A percentile compares a stretch with the other conserved stretches of the same genome.
Conservation (phyloP, 768 basidiomycete species). For the Lepiota venenata region DNA sequence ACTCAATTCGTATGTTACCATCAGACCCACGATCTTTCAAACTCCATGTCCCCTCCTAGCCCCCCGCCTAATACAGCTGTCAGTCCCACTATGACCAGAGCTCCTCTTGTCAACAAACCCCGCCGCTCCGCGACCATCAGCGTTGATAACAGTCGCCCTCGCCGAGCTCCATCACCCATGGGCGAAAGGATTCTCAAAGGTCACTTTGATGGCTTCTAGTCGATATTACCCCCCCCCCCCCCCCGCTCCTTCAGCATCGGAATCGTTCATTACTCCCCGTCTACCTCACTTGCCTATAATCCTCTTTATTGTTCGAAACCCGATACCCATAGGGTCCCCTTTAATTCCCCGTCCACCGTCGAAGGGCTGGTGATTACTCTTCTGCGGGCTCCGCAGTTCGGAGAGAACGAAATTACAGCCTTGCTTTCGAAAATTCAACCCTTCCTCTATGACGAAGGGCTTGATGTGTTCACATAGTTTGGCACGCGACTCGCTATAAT, state of each 20-base stretch:
- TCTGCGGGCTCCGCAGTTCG: no score
- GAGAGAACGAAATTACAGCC: no score
- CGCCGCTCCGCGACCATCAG: constrained; percentile 64
- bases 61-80: constrained; percentile 53
- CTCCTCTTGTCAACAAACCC: constrained; percentile 31
- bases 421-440: no score
- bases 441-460: no score
- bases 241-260: background rate
- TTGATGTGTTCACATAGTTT: no score
- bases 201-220: constrained; percentile 86
- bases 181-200: constrained; percentile 89
- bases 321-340: constrained; percentile 19
- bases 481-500: no score
- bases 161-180: constrained; percentile 82
- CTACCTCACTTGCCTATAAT: constrained; percentile 12
- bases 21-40: constrained; percentile 27
- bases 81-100: constrained; percentile 29
- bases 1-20: background rate
- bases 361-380: background rate
- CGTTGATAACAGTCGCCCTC: constrained; percentile 39
- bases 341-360: background rate
- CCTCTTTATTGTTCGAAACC: constrained; percentile 24
- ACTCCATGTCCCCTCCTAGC: constrained; percentile 31
- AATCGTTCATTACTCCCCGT: constrained; percentile 12
- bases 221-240: constrained; percentile 1